Evolutionary conservation across 306 rosid species (phyloP), one percentile per base, ranked within the genome.

Genomic region (Pterocarpus macrocarpus): DNA sequence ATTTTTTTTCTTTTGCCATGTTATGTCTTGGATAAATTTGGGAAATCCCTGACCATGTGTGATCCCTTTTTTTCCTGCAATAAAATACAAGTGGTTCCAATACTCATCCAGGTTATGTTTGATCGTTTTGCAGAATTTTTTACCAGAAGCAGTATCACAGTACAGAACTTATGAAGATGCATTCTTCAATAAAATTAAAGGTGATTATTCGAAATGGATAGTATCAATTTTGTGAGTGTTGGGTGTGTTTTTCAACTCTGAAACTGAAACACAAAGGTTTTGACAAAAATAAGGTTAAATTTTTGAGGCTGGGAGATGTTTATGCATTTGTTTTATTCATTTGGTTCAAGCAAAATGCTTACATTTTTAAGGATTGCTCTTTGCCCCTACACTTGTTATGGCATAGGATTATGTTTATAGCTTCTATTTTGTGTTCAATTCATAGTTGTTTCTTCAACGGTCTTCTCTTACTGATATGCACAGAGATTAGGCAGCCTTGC

Each of bases 171-270:
- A 84, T 68, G 99, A 95, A 83, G 89, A 88, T 45, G 88, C 85
- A 47, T 86, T 93, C 86, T 44, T 95, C 89, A 76, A 79, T 83
- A 88, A 85, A 64, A 65, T 88, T 59, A 88, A 89, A 88, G 97
- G 98, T 92, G 73, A 83, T 72, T 56, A 64, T 43, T 43, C 0
- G 22, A 71, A 17, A 12, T 41, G 64, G 16, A 17, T 68, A 63
- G 52, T 69, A 14, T 43, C 3, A 7, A 41, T 65, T 9, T 76
- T 69, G 69, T 71, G 57, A 43, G 74, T 14, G 41, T 43, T 81
- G 59, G 62, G 5, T 64, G 41, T 41, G 59, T 73, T 41, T 63
- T 72, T 73, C n/a, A 52, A 73, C 67, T 72, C 28, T 64, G 14
- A 73, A 28, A 73, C 28, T 64, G 14, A 73, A 28, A 73, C 71